Evolutionary conservation across 225 moss, liverwort and hornwort species (phyloP), one percentile per base, ranked within the genome.

Genomic region (Ulota crispa): DNA sequence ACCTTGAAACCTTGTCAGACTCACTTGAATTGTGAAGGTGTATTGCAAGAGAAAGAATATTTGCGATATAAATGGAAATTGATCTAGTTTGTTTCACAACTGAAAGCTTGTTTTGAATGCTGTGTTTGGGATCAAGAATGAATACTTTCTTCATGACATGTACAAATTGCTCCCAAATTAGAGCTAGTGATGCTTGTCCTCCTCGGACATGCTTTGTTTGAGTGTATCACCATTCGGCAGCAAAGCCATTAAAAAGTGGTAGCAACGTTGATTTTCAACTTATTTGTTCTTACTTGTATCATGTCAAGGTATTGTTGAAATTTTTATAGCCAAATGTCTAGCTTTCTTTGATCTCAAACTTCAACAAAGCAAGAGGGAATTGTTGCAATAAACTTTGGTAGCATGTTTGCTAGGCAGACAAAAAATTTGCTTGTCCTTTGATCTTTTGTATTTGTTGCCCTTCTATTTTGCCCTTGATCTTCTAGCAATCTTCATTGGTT

Each of bases 231-330:
- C 82, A 89, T 21, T 84, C 68, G 55, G 80, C 77, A 73, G 82
- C 84, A 64, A 59, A 74, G 43, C 57, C 87, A 65, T 85, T 80
- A 32, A 87, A 84, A 45, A 64, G 82, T 80, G 19, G 84, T 73
- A 67, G 73, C 80, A 80, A 87, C 84, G 69, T 72, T 73, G 30
- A 85, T 84, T 73, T 80, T 73, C n/a, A 87, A 42, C 41, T 68
- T 77, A 64, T 89, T 77, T 85, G 80, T 77, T 80, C 69, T 82
- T 24, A 74, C 82, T 75, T 84, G 81, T 72, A 89, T 82, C 57
- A 79, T 66, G 78, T 89, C 64, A 56, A 82, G 80, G 65, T 84
- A 86, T 32, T 84, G 23, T 12, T 89, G 69, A 27, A 89, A 82
- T 70, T 82, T 84, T 73, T 76, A 73, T 53, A 82, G 65, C 77